Conservation (phyloP, 495 filamentous ascomycete genomes). For the Penicillium canariense region DNA sequence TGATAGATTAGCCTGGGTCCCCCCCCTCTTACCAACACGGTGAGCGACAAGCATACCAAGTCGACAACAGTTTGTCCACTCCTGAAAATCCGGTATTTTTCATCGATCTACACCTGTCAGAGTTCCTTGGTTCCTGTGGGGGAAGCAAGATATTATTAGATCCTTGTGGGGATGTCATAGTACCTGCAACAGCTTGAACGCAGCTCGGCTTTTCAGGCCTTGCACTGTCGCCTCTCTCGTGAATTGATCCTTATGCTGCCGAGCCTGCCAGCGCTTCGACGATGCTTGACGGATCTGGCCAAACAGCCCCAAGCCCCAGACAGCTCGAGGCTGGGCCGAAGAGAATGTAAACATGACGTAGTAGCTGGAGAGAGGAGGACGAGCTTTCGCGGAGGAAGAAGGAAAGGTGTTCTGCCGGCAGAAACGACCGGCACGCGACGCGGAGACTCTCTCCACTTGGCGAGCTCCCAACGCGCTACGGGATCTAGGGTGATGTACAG, state of each 20-base stretch:
- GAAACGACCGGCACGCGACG: too few relatives aligned
- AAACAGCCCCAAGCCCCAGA: background rate
- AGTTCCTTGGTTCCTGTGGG: background rate
- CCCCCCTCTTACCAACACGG: background rate
- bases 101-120: conserved; percentile 60
- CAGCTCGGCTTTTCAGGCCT: conserved; percentile 82
- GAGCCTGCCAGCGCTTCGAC: conserved; percentile 75
- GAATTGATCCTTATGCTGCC: conserved; percentile 70
- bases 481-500: too few relatives aligned
- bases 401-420: conserved; percentile 1
- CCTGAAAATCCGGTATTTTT: conserved; percentile 74
- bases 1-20: conserved; percentile 10
- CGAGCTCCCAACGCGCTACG: too few relatives aligned
- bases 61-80: conserved; percentile 84
- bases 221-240: conserved; percentile 68
- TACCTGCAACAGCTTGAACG: conserved; percentile 86
- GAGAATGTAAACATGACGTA: conserved; percentile 9
- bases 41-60: conserved; percentile 51
- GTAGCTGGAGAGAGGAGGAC: background rate
- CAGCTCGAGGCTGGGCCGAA: conserved; percentile 3
- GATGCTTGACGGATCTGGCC: conserved; percentile 52
- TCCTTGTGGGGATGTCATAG: background rate
- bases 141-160: background rate
- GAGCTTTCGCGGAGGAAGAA: background rate
- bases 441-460: too few relatives aligned